phyloP scores from a whole-genome alignment of 2,329 filamentous ascomycete species.

The Colletotrichum liriopes region DNA sequence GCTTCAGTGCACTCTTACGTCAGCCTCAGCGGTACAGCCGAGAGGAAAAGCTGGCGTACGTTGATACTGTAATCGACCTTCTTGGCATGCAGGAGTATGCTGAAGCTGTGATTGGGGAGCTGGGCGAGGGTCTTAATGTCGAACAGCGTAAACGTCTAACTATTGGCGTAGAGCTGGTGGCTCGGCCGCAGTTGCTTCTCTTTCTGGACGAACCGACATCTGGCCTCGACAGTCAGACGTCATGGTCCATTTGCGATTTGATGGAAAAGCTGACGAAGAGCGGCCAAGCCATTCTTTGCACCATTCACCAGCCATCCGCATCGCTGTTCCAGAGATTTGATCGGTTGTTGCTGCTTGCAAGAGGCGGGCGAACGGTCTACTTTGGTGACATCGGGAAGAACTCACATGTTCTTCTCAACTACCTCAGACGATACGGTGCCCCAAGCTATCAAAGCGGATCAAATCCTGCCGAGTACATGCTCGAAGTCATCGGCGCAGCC shows the following conservation, averaged over 20 bases:
- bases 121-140: slow-evolving; percentile 68
- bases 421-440: slow-evolving; percentile 67
- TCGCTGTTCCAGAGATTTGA: slow-evolving; percentile 43
- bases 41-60: slow-evolving; percentile 48
- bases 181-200: slow-evolving; percentile 79
- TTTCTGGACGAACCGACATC: slow-evolving; percentile 86
- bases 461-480: slow-evolving; percentile 70
- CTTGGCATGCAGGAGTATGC: slow-evolving; percentile 73
- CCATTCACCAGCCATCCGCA: slow-evolving; percentile 44
- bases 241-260: slow-evolving; percentile 81
- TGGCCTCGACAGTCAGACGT: slow-evolving; percentile 82
- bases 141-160: slow-evolving; percentile 73
- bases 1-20: slow-evolving; percentile 77
- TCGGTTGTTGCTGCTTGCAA: slow-evolving; percentile 30
- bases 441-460: slow-evolving; percentile 61
- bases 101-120: slow-evolving; percentile 78
- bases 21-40: slow-evolving; percentile 72
- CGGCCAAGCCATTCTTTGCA: slow-evolving; percentile 61
- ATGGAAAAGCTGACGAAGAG: slow-evolving; percentile 74
- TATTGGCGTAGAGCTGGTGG: slow-evolving; percentile 84
- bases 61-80: slow-evolving; percentile 50
- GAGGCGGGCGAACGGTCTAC: slow-evolving; percentile 61
- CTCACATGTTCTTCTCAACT: slow-evolving; percentile 62
- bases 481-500: slow-evolving; percentile 49
- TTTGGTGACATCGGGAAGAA: slow-evolving; percentile 69